Base-by-base conservation (phyloP, 1,284 basidiomycete species). In the Xanthoconium separans region DNA sequence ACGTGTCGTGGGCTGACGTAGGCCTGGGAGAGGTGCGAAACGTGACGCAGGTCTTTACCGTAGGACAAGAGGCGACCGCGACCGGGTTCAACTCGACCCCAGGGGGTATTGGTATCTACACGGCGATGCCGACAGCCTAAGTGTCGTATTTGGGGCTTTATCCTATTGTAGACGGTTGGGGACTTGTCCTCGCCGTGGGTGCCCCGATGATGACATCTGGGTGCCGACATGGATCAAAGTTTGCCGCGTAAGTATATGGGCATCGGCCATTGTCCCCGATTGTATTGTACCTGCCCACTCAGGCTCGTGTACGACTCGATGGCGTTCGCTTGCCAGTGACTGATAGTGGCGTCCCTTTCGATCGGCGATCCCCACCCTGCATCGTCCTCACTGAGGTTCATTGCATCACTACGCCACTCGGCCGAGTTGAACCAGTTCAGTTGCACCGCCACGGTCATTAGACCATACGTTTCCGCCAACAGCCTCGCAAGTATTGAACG, bases 31-130 rank as follows among this genome's bases (percentile, higher is more conserved):
- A 13, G 4, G 12, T 68, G 20, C 63, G 58, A n/a, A 58, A 70
- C 24, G 41, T 29, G 34, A 63, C 57, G 12, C 56, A 48, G 3
- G 15, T 62, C 12, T 40, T 60, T 12, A 60, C 63, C 0, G 56
- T 58, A 2, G 0, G 6, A 1, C 58, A 64, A 47, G 44, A 50
- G 13, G 53, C 43, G 11, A 65, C 60, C 7, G 47, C 18, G 13
- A 68, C 55, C 1, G 67, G 69, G 24, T 42, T 69, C 11, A 58
- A 55, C 36, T 58, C 58, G n/a, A 3, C 13, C 11, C 54, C 58
- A 2, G 57, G 53, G 5, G 62, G 62, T 0, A 40, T 68, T 31
- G 66, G 69, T 34, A 55, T 68, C 33, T 69, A 71, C 16, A 62
- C 53, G 12, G 60, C 37, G 27, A 61, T 58, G 6, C 57, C 49